Base-by-base conservation (phyloP, 2,329 filamentous ascomycete genomes). In the Colletotrichum noveboracense region DNA sequence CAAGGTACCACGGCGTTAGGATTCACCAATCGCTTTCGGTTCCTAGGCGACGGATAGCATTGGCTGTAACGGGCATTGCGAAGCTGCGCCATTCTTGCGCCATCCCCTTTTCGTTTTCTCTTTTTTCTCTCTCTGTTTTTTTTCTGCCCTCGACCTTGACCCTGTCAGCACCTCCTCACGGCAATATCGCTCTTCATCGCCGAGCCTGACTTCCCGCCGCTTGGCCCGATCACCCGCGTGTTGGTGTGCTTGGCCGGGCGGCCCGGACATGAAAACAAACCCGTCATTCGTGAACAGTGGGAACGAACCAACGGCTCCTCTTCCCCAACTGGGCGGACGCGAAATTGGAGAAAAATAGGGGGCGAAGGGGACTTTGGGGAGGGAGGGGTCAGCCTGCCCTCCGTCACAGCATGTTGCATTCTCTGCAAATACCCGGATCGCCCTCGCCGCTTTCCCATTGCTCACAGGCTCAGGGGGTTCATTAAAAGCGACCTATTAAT, bases 51-150 rank as follows among this genome's bases (percentile, higher is more conserved):
- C 34, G n/a, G 30, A 68, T 43, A 60, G 66, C 52, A 60, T 32
- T 58, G 55, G 52, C 24, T 48, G 67, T 36, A 65, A 65, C 21
- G 48, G 52, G 60, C 48, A 38, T 36, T 32, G 21, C 18, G 10
- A 18, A 61, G 66, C 36, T 74, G 71, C 66, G 66, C 38, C 70
- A 55, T 66, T 72, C 52, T 38, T 70, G 60, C 71, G 58, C 71
- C 66, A 56, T 56, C 58, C 66, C 21, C 10, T 52, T 36, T 43
- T 30, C 30, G 16, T 32, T 34, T 32, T n/a, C 58, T 30, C 58
- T 18, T 30, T 28, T 13, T 16, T 21, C n/a, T 21, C 38, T 60
- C 36, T 5, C 24, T 43, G 12, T 18, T 55, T 30, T 12, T 12
- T 21, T 13, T 13, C 43, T 52, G n/a, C 43, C 9, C 18, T 48